Evolutionary conservation across 106 monocot species (phyloP), one percentile per base, ranked within the genome.

Genomic region (Triglochin maritima): DNA sequence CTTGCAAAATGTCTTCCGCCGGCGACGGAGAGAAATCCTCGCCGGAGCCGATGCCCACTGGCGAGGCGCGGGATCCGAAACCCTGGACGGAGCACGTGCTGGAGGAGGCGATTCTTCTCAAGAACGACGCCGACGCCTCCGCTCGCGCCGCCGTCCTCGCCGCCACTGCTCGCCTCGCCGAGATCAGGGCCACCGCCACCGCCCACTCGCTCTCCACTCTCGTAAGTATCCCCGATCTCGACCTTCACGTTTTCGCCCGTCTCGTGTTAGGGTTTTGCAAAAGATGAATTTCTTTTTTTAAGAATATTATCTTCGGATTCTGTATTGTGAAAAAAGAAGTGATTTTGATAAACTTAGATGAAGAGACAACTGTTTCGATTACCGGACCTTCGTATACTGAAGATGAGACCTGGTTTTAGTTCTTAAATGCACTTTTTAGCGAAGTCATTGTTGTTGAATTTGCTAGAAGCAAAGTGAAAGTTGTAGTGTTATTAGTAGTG

Each of bases 81-180:
- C 57, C 76, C 9, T 77, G 76, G 86, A 62, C 76, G 7, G 78
- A 80, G 6, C 17, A 75, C 72, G 83, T 69, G 61, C 14, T 80
- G 61, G 69, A 57, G 47, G 55, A 69, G 49, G 57, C 52, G 14
- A 57, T 47, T 51, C 9, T 66, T 60, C 11, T 66, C 58, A 65
- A 50, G 45, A 46, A 16, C 5, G 67, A 69, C 17, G 58, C 72
- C 62, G 78, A 58, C 56, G 69, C 57, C 17, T 56, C 71, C 66
- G 61, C 75, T 49, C 78, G 67, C 63, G 70, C 74, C 64, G 70
- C 67, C 66, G 46, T 63, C 47, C 65, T 45, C 60, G 51, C 69
- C 61, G 72, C 83, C 60, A 58, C 64, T 13, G 47, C 59, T 2
- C 73, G 77, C 49, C 56, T 82, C 60, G 75, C 87, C 11, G 71